Base-by-base conservation (phyloP, 768 basidiomycete species). In the Leccinellum luteum region DNA sequence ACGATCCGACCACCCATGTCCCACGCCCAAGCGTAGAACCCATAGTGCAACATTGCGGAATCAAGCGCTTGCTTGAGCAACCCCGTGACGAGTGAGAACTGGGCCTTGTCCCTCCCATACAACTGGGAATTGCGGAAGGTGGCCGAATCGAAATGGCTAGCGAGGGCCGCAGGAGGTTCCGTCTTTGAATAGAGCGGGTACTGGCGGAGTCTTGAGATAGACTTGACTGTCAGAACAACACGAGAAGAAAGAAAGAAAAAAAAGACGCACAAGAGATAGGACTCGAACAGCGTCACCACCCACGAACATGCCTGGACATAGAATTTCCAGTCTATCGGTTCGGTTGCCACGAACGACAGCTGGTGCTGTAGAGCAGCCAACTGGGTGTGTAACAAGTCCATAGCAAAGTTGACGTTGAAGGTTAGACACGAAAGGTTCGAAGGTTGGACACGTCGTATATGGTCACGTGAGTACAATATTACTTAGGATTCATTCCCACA, bases 31-130 rank as follows among this genome's bases (percentile, higher is more conserved):
- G 92, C 84, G 69, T 92, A 93, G 58, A 90, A 81, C 1, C 89
- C 91, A 62, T 78, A 85, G 19, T 89, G 85, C 19, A 97, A 76
- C 74, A 94, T 75, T 2, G 74, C 66, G 19, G 87, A 89, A 58
- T 90, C 89, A 21, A 92, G 66, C 47, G 77, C 63, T 68, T 94
- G 91, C 66, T 86, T 87, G 72, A 84, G 89, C 52, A 94, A 61
- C 1, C 87, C 85, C 0, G 89, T 85, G 64, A 91, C 68, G 41
- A 96, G 73, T 3, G 87, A 83, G 71, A 90, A 95, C 66, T 82
- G 82, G 12, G 94, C 90, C 75, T 97, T 97, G 81, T 94, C 91
- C 51, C 81, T 84, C 19, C 94, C 93, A 75, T 99, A 99, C 43
- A 80, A 75, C 71, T 99, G 96, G 0, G 93, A 94, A 66, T 97